Evolutionary conservation across 352 stramenopile genomes (phyloP), one percentile per base, ranked within the genome.

Genomic region (Sclerospora graminicola): DNA sequence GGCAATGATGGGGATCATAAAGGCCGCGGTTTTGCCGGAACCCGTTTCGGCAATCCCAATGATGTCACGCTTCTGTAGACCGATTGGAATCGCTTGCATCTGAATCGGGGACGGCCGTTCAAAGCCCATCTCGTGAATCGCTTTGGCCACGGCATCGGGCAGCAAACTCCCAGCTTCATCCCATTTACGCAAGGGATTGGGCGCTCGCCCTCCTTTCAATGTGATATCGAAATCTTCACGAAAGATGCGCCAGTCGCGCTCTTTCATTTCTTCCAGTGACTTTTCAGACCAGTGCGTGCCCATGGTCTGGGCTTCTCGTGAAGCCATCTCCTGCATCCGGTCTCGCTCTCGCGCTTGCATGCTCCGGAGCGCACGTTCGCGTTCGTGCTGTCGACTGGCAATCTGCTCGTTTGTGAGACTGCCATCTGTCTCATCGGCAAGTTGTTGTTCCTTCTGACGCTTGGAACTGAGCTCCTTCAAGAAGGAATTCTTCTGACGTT

Each of bases 11-110:
- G 96, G 96, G 39, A 99, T 95, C 52, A 97, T 72, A 60, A 99
- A 99, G 2, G 96, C 96, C 10, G 86, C 92, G 9, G 97, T 99
- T 66, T 99, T 99, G 57, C 97, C 97, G 13, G 83, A 97, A 19
- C 97, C 97, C 1, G 97, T 99, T 60, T 99, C 94, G 8, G 97
- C 96, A 58, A 99, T 98, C 48, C 95, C 96, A 48, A 99, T 99
- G 45, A 99, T 87, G 71, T 99, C 97, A 1, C 95, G 71, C 3
- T 90, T 76, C 50, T 98, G 79, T 28, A 99, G 66, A 6, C 95
- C 96, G 36, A 98, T 97, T 1, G 95, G 95, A 41, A 98, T 98
- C 6, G 90, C 82, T 63, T 98, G 93, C 67, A 97, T 86, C 63
- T 99, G 97, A 63, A 99, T 99, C 4, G 96, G 92, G 26, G 87